Evolutionary conservation across 2,329 filamentous ascomycete genomes (phyloP).

Genomic region (Gremmenia infestans): DNA sequence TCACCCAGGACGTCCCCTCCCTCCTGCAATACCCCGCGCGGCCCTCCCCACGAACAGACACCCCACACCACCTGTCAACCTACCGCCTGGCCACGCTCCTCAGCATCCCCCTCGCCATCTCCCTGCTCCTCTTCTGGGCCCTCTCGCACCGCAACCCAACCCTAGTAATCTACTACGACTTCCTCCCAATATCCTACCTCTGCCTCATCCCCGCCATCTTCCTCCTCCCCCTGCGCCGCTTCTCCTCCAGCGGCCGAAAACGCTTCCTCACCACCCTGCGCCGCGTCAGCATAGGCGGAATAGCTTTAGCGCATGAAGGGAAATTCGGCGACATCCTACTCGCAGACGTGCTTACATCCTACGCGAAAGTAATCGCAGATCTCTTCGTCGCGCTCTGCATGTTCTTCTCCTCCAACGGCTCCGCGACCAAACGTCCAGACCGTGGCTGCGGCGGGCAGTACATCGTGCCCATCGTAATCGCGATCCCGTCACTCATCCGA

Average conservation of each 20-base stretch:
- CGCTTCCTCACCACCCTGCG: constrained; percentile 72
- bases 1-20: constrained; percentile 65
- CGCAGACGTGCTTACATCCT: constrained; percentile 90
- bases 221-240: constrained; percentile 63
- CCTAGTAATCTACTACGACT: constrained; percentile 73
- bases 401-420: constrained; percentile 69
- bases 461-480: constrained; percentile 79
- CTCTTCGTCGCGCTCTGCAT: constrained; percentile 87
- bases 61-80: constrained; percentile 72
- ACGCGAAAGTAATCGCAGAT: constrained; percentile 87
- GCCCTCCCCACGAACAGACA: constrained; percentile 58
- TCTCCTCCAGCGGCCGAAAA: constrained; percentile 65
- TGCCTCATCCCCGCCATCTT: constrained; percentile 67
- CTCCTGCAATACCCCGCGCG: constrained; percentile 83
- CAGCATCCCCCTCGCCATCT: constrained; percentile 63
- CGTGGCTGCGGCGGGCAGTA: constrained; percentile 74
- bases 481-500: constrained; percentile 77
- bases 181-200: constrained; percentile 82
- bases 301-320: constrained; percentile 80
- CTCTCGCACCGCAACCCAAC: constrained; percentile 66
- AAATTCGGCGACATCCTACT: constrained; percentile 94
- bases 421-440: constrained; percentile 76
- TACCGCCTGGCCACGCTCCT: constrained; percentile 81
- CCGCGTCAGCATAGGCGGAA: constrained; percentile 76
- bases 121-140: constrained; percentile 77